Base-by-base conservation (phyloP, 2,329 filamentous ascomycete species). In the Ascochyta viciae-villosae region DNA sequence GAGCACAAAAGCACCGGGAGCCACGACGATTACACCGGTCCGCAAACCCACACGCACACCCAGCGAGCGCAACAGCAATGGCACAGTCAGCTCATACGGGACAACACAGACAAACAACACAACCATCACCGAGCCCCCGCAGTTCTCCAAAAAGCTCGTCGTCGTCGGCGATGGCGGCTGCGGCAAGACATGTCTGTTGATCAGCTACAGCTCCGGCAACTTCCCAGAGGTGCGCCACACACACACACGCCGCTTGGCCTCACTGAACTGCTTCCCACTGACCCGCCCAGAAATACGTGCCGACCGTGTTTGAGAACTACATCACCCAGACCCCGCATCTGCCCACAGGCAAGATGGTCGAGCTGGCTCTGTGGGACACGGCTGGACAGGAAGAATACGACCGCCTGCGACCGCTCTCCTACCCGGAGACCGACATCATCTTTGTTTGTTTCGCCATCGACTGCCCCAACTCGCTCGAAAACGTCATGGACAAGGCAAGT, bases 401-500 rank as follows among this genome's bases (percentile, higher is more conserved):
- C 82, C 89, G 95, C 69, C 83, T 99, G 74, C 89, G 95, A 66
- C 95, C 95, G 41, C 87, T 99, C 46, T 98, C 94, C 40, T 99
- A 99, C 79, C 95, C 95, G 3, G 95, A 99, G 80, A 99, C 95
- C 12, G 95, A 99, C 77, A 85, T 99, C 31, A 88, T 99, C 57
- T 98, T 99, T 77, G 95, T 99, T 66, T 99, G 95, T 83, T 99
- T 99, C 77, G 95, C 95, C 63, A 97, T 99, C 72, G 95, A 99
- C 79, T 99, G 95, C 77, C 95, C 95, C 33, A 97, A 96, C 77
- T 98, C 94, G 6, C 83, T 99, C 49, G 95, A 99, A 75, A 99
- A 99, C 78, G 94, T 99, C 56, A 89, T 98, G 82, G 95, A 99
- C 81, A 99, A 99, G 89, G 95, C 97, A 81, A 61, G 82, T 48